phyloP scores from a whole-genome alignment of 768 basidiomycete genomes.

The Mycena indigotica region DNA sequence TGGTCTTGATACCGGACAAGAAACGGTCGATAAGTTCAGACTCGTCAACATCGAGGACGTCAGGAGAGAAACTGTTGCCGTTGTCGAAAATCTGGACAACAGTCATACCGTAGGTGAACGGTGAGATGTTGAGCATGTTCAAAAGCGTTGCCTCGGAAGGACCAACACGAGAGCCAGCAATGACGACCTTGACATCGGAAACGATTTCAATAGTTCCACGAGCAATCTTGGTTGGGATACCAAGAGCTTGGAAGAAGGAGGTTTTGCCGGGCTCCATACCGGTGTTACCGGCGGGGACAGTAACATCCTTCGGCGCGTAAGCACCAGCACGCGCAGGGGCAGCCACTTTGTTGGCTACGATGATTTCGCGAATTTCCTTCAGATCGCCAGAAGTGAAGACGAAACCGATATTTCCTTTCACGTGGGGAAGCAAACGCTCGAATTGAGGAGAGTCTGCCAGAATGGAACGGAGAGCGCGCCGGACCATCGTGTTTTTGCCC shows the following conservation, averaged over 20 bases:
- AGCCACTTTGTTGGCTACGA: slow-evolving; percentile 95
- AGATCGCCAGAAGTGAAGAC: slow-evolving; percentile 93
- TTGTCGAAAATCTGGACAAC: slow-evolving; percentile 96
- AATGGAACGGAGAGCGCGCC: slow-evolving; percentile 93
- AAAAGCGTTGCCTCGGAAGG: slow-evolving; percentile 95
- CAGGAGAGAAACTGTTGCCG: slow-evolving; percentile 88
- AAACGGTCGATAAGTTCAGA: slow-evolving; percentile 89
- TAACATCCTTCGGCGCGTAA: slow-evolving; percentile 88
- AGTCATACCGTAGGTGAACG: slow-evolving; percentile 99
- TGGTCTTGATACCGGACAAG: slow-evolving; percentile 90
- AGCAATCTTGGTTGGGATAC: slow-evolving; percentile 99
- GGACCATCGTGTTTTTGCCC: slow-evolving; percentile 99
- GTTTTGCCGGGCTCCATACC: slow-evolving; percentile 99
- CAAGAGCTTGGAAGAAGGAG: slow-evolving; percentile 99
- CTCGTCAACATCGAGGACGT: slow-evolving; percentile 92
- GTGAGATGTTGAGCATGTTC: slow-evolving; percentile 99
- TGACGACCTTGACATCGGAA: slow-evolving; percentile 93
- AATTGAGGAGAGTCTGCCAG: slow-evolving; percentile 89
- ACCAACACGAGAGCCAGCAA: slow-evolving; percentile 91
- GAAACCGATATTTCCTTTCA: slow-evolving; percentile 98
- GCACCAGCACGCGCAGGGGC: slow-evolving; percentile 99
- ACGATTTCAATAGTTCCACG: slow-evolving; percentile 99
- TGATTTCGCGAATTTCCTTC: slow-evolving; percentile 92
- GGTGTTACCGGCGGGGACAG: slow-evolving; percentile 94
- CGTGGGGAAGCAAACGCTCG: slow-evolving; percentile 93